Conservation (phyloP, 108 stramenopile genomes). For the Chaetoceros tenuissimus region DNA sequence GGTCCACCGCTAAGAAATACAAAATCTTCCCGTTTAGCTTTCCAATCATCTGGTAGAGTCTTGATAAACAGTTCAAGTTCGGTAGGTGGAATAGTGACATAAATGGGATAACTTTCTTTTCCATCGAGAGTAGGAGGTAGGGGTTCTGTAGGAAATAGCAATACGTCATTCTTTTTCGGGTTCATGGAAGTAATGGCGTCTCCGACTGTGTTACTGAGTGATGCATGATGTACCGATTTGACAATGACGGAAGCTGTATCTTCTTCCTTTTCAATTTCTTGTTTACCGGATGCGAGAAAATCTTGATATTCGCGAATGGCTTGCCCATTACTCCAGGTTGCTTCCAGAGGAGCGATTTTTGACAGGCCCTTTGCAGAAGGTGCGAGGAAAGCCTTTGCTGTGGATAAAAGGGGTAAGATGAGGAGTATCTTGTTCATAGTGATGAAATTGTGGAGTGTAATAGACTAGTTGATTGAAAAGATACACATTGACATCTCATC, state of each 20-base stretch:
- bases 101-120: conserved; percentile 58
- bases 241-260: conserved; percentile 69
- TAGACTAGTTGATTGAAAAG: too few species aligned
- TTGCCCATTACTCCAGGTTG: conserved; percentile 33
- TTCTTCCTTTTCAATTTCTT: conserved; percentile 43
- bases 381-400: too few species aligned
- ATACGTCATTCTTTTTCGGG: conserved; percentile 43
- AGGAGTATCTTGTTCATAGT: too few species aligned
- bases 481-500: too few species aligned
- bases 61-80: conserved; percentile 47
- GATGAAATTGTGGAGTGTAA: too few species aligned
- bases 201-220: conserved; percentile 36
- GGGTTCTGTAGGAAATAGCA: conserved; percentile 38
- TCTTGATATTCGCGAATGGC: conserved; percentile 64
- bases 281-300: conserved; percentile 66
- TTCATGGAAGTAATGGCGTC: conserved; percentile 24
- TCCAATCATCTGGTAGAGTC: conserved; percentile 44
- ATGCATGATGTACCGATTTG: conserved; percentile 20
- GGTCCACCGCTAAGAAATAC: conserved; percentile 72
- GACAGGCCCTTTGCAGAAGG: too few species aligned
- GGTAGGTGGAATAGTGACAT: conserved; percentile 58
- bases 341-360: background rate
- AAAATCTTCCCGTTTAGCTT: conserved; percentile 48
- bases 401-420: too few species aligned
- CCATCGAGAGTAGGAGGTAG: conserved; percentile 40